Conservation (phyloP, 148 eudicot species). For the Rhododendron kiyosumense region DNA sequence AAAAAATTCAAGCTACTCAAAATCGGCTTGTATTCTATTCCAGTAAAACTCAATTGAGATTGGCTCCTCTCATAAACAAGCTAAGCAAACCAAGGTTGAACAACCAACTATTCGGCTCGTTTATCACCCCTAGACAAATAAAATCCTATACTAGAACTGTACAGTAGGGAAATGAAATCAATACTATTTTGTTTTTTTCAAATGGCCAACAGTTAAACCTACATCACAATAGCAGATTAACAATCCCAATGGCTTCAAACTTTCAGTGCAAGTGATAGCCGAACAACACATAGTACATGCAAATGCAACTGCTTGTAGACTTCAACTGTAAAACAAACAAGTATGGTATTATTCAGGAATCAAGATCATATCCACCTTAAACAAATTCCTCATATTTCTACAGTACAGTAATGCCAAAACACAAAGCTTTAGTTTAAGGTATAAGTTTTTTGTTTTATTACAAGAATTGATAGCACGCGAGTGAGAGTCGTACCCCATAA, state of each 20-base stretch:
- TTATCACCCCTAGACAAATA: neutral
- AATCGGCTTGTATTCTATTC: neutral
- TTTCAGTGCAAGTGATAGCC: neutral
- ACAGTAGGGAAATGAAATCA: neutral
- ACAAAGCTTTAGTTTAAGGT: neutral
- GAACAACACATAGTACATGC: neutral
- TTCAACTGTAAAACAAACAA: neutral
- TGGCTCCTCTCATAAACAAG: neutral
- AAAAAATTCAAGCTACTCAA: neutral
- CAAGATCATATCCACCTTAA: neutral
- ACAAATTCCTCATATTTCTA: constrained; percentile 1
- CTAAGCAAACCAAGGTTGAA: neutral
- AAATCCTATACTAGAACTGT: neutral
- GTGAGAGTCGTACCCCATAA: neutral
- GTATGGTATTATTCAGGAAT: neutral
- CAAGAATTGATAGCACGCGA: neutral
- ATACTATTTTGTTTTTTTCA: neutral
- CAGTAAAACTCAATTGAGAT: neutral
- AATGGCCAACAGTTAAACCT: neutral
- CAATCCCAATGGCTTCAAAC: neutral
- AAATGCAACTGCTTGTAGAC: neutral
- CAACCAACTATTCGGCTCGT: neutral
- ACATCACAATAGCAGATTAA: neutral
- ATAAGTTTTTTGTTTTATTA: neutral
- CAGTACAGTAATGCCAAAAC: neutral